Evolutionary conservation across 2,329 filamentous ascomycete species (phyloP), one percentile per base, ranked within the genome.

Genomic region (Beauveria rudraprayagi): DNA sequence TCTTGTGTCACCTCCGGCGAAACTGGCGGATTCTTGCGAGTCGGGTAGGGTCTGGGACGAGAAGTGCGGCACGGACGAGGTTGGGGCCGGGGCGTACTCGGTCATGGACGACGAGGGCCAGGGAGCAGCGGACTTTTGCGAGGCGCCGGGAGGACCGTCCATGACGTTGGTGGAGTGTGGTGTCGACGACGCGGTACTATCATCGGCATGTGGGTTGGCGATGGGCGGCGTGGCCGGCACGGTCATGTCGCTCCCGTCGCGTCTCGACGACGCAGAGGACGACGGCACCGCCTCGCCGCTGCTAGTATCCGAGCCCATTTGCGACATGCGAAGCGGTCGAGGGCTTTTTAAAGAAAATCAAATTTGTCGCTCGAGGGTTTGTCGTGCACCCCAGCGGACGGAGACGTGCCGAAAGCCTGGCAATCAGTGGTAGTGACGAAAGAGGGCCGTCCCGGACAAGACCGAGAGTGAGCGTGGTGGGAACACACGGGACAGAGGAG

Each of bases 141-240:
- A 47, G 17, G 30, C 37, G 26, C 9, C 54, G 55, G 53, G 7
- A 3, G 26, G 8, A 22, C n/a, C 55, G 19, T 52, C 26, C 34
- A 41, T 24, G 22, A 28, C 19, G 19, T 5, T 16, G 50, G 34
- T 24, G 37, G 9, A 14, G 37, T 55, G 5, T 30, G 16, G 22
- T n/a, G 22, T 37, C 7, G 60, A 40, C 17, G 56, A 26, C 11
- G 56, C 46, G 26, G 26, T 26, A 26, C 30, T 34, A 30, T 41
- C 22, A 19, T 48, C 43, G 50, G 61, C 52, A 50, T 22, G 51
- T 41, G 61, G 46, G 37, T 56, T 34, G 44, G 51, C 51, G 52
- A 56, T 43, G 40, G 61, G 61, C 28, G 61, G 61, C 52, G 61
- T 62, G 37, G 50, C 56, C 51, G 61, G 61, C 24, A 62, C 61